These are phyloP conservation scores for Extremus antarcticus DNA, from an alignment of 495 filamentous ascomycete species.

Conservation along the genomic window DNA sequence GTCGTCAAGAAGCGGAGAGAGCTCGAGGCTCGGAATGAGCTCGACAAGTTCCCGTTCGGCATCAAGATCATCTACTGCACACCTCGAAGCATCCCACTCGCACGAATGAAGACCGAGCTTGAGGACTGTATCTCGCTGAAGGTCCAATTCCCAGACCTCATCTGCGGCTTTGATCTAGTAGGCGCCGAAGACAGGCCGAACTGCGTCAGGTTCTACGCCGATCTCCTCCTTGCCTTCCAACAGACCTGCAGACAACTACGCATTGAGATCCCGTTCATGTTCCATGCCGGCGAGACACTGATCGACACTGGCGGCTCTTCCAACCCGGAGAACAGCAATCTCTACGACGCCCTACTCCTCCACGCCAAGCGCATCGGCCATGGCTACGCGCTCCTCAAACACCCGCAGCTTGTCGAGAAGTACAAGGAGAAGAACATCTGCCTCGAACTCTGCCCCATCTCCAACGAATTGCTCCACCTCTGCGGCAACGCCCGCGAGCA, in stretches of 20 bases:
- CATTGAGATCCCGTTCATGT: conserved; percentile 31
- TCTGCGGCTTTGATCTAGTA: conserved; percentile 35
- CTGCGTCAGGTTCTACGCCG: conserved; percentile 28
- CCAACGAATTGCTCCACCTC: conserved; percentile 33
- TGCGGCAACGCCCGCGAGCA: conserved; percentile 32
- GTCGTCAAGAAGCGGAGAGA: conserved; percentile 22
- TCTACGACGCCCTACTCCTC: conserved; percentile 28
- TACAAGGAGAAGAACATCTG: conserved; percentile 30
- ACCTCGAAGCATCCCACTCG: conserved; percentile 27
- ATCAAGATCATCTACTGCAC: conserved; percentile 35
- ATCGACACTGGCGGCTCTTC: conserved; percentile 31
- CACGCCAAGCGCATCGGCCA: conserved; percentile 32
- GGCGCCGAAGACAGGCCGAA: conserved; percentile 33
- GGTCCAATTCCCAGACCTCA: conserved; percentile 34
- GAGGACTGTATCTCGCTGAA: conserved; percentile 36
- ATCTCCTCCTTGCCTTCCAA: conserved; percentile 26
- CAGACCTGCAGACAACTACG: conserved; percentile 24
- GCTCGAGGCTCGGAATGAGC: conserved; percentile 15
- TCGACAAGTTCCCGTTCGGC: conserved; percentile 30
- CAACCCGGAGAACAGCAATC: conserved; percentile 30
- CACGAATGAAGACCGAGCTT: conserved; percentile 26
- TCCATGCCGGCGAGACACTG: conserved; percentile 33
- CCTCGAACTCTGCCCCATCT: conserved; percentile 32
- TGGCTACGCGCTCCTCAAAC: conserved; percentile 30
- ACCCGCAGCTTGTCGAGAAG: conserved; percentile 27